Evolutionary conservation across 1,284 basidiomycete genomes (phyloP), one percentile per base, ranked within the genome.

Genomic region (Phellopilus nigrolimitatus): DNA sequence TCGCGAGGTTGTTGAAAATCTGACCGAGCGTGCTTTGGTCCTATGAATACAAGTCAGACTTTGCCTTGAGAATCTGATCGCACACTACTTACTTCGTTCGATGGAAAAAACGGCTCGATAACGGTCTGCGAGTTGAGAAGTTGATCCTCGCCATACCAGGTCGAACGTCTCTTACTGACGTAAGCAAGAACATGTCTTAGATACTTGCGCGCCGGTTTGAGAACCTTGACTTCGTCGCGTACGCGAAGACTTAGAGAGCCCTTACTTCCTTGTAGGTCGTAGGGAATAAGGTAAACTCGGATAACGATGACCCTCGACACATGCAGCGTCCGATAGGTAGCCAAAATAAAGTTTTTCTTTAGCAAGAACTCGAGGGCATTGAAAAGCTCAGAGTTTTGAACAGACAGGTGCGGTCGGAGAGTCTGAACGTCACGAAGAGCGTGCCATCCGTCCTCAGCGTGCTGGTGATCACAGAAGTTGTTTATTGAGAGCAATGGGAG

Each of bases 271-370:
- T 72, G 63, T 1, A 86, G 70, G 59, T 89, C 86, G 56, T 73
- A 72, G 0, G 85, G 86, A 27, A 89, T 75, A 3, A 89, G 62
- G 62, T 87, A 88, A 4, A 86, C 61, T 27, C 85, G 71, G 3
- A 84, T 55, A 25, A 71, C 61, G 4, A 84, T 54, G 1, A 48
- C 44, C 2, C 53, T 57, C 19, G 61, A 56, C 10, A 55, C 53
- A 7, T 48, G 10, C 10, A 71, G 54, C 12, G 25, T 12, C 25
- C 58, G 64, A 61, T 72, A 85, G 0, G 79, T 80, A 1, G 71
- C 72, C 0, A 63, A 63, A 13, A 85, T 61, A 60, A 84, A 88
- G 9, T 63, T 62, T 45, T 84, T 67, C 4, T 69, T 59, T 7
- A 70, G 61, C 27, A 88, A 69, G 60, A 79, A 84, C 0, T 70